Evolutionary conservation across 352 stramenopile genomes (phyloP), one percentile per base, ranked within the genome.

Genomic region (Pythium brachiatum): DNA sequence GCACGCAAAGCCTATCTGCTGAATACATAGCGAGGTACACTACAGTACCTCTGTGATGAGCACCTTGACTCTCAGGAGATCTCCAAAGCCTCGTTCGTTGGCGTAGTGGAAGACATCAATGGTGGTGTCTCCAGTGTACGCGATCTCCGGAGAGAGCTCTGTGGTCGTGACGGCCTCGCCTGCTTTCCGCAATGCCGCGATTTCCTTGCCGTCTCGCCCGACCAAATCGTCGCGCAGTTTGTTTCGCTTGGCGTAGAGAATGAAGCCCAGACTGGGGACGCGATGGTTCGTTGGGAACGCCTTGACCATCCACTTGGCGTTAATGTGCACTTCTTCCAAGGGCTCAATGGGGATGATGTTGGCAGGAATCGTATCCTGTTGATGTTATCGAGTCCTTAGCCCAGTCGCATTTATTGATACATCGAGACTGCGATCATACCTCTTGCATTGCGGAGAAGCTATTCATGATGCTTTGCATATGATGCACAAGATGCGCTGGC

Each of bases 111-210:
- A 93, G 26, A 83, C 67, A 7, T 89, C 74, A 26, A 76, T 76
- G 5, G 75, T 89, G 8, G 86, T 95, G 64, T 95, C 86, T 20
- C 86, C 86, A 9, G 86, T 95, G 72, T 95, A 95, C 27, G 83
- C 86, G 58, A 95, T 84, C 60, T 88, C 76, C 0, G 86, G 81
- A 1, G 53, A 74, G 23, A 78, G 20, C 7, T 66, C 41, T 0
- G 55, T 52, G 5, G 44, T 60, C 8, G 75, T 88, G 46, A 93
- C 72, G 23, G 76, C 66, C 2, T 81, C 60, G 8, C 83, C 83
- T 13, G 72, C 61, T 2, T 76, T 72, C 32, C 66, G 72, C 9
- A 86, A 41, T 21, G 70, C 76, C 4, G 71, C 79, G 54, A 95
- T 79, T 25, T 88, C 83, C 0, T 64, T 58, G 6, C 74, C 59